Base-by-base conservation (phyloP, 441 rosid species). In the Codiaeum variegatum region DNA sequence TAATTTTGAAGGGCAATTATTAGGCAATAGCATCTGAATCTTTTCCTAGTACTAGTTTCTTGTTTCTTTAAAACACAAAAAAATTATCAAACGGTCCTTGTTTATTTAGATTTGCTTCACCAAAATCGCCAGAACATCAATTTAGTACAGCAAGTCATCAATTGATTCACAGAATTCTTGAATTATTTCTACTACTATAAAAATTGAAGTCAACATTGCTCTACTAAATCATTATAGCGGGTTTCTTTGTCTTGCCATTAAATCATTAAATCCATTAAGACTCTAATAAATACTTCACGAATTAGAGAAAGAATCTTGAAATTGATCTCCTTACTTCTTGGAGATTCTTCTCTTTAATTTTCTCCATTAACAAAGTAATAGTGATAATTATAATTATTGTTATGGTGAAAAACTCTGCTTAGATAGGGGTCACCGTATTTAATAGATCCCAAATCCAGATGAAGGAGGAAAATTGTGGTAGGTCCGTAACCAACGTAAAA, bases 311-410 rank as follows among this genome's bases (percentile, higher is more conserved):
- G 38, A 67, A 5, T 24, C 56, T 34, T 36, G 56, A 74, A 51
- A 51, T 15, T 12, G 15, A 18, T 29, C 47, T 69, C 75, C 75
- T 65, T 12, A 19, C 1, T 28, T 38, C 49, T 29, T 31, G 77
- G 75, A 70, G 67, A 70, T 56, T 69, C 74, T 69, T 69, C 55
- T 34, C 15, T 40, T 15, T 21, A 38, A 66, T 59, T 60, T 18
- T 24, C 47, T 59, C 21, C 31, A 26, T 16, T 31, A 1, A 3
- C 16, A 3, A 26, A 55, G 6, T 9, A 46, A 46, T 46, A 32
- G 5, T 46, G 13, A 46, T 46, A 0, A 46, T 46, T 4, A 36
- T 9, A 32, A 32, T 32, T 32, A 32, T 32, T 11, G 38, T 59
- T n/a, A n/a, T n/a, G n/a, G n/a, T n/a, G n/a, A n/a, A n/a, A n/a